These are phyloP conservation scores for Pseudevernia furfuracea DNA, from an alignment of 495 filamentous ascomycete genomes.

Conservation along the genomic window DNA sequence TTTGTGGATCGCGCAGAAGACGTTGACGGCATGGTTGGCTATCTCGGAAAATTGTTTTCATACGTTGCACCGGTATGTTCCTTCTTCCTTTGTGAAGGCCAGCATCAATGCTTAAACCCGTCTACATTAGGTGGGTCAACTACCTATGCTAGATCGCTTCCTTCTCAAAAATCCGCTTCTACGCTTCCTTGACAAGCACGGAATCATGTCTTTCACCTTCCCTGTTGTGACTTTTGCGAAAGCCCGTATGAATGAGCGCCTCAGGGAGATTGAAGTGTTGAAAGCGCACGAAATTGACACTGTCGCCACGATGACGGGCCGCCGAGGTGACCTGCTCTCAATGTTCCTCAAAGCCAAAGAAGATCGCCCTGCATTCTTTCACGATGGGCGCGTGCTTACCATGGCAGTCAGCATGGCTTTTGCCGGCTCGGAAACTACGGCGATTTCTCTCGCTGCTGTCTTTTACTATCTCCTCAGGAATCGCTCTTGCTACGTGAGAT, in stretches of 20 bases:
- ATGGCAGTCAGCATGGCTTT: constrained; percentile 64
- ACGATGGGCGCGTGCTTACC: constrained; percentile 54
- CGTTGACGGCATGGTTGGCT: constrained; percentile 44
- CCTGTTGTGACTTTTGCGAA: constrained; percentile 55
- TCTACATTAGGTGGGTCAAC: constrained; percentile 38
- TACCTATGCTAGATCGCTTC: constrained; percentile 44
- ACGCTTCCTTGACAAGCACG: constrained; percentile 33
- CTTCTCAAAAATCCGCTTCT: constrained; percentile 47
- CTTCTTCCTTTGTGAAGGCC: not conserved
- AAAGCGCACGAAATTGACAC: constrained; percentile 39
- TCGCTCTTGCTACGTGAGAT: constrained; percentile 35
- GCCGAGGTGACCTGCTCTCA: constrained; percentile 39
- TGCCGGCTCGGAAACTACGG: constrained; percentile 56
- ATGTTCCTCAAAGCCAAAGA: constrained; percentile 44
- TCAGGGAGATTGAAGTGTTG: constrained; percentile 29
- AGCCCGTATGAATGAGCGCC: constrained; percentile 14
- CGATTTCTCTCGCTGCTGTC: constrained; percentile 52
- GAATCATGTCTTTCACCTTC: constrained; percentile 42
- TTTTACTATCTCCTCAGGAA: constrained; percentile 60
- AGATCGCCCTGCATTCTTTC: constrained; percentile 56
- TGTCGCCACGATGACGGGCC: constrained; percentile 35
- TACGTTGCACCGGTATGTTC: constrained; percentile 33
- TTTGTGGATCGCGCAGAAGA: constrained; percentile 54
- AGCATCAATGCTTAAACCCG: not conserved
- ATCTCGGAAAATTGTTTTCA: constrained; percentile 29